Evolutionary conservation across 2,329 filamentous ascomycete species (phyloP).

Genomic region (Trichoderma hamatum): DNA sequence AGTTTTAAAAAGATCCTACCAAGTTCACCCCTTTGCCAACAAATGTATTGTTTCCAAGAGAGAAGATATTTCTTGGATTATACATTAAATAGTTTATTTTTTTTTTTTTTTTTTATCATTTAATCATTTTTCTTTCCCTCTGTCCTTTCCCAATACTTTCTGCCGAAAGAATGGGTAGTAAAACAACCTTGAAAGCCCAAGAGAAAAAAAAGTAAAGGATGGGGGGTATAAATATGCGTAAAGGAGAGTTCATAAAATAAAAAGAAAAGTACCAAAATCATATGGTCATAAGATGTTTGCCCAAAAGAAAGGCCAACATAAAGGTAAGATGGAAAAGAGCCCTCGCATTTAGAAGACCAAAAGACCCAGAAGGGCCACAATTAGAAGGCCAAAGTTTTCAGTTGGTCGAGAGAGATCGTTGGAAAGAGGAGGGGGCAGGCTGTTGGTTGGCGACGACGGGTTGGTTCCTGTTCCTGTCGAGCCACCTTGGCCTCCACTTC

Average conservation of each 20-base stretch:
- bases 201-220: background rate
- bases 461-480: conserved; percentile 12
- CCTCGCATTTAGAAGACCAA: background rate
- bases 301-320: background rate
- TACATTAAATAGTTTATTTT: conserved; percentile 11
- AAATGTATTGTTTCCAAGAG: conserved; percentile 6
- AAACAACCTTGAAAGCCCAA: background rate
- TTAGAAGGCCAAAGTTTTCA: conserved; percentile 13
- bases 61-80: background rate
- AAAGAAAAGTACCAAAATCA: background rate
- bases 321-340: background rate
- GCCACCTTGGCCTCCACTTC: background rate
- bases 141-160: background rate
- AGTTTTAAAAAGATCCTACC: background rate
- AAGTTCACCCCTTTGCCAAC: background rate
- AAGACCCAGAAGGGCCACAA: conserved; percentile 7
- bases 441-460: background rate
- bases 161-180: background rate
- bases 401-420: conserved; percentile 2
- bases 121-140: background rate
- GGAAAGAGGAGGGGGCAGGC: background rate
- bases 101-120: background rate
- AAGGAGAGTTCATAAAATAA: conserved; percentile 22
- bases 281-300: background rate
- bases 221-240: conserved; percentile 19